A percentile compares a stretch with the other conserved stretches of the same genome.
phyloP scores from a whole-genome alignment of 164 flowering plant species.

The Cinnamomum micranthum region DNA sequence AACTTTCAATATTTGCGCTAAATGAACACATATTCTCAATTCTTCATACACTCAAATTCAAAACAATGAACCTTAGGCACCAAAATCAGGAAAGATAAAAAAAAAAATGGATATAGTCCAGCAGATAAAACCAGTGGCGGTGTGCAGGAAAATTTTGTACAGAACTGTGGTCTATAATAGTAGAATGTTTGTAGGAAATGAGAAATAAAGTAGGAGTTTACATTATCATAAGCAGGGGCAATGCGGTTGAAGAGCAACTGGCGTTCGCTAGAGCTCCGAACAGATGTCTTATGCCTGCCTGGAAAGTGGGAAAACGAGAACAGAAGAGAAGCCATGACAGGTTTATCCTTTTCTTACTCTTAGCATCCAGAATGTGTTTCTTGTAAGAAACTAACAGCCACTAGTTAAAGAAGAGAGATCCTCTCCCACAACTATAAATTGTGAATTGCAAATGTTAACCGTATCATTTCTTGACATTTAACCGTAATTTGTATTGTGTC shows the following conservation, averaged over 20 bases:
- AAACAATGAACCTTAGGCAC: background rate
- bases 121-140: background rate
- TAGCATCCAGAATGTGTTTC: too few species aligned
- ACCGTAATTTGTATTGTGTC: too few species aligned
- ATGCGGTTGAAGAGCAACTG: conserved; percentile 81
- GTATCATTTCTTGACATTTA: too few species aligned
- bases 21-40: background rate
- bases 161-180: background rate
- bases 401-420: too few species aligned
- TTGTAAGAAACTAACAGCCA: too few species aligned
- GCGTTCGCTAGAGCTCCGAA: conserved; percentile 51
- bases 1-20: background rate
- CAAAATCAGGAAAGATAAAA: background rate
- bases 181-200: background rate
- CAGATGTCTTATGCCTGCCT: background rate
- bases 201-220: conserved; percentile 18
- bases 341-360: background rate
- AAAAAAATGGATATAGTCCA: background rate
- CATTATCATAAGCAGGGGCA: conserved; percentile 85
- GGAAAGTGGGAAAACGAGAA: background rate
- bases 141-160: background rate
- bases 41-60: too few species aligned
- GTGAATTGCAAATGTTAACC: too few species aligned
- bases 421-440: too few species aligned
- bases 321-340: background rate